Evolutionary conservation across 2,329 filamentous ascomycete genomes (phyloP).

Genomic region (Ascochyta fabae): DNA sequence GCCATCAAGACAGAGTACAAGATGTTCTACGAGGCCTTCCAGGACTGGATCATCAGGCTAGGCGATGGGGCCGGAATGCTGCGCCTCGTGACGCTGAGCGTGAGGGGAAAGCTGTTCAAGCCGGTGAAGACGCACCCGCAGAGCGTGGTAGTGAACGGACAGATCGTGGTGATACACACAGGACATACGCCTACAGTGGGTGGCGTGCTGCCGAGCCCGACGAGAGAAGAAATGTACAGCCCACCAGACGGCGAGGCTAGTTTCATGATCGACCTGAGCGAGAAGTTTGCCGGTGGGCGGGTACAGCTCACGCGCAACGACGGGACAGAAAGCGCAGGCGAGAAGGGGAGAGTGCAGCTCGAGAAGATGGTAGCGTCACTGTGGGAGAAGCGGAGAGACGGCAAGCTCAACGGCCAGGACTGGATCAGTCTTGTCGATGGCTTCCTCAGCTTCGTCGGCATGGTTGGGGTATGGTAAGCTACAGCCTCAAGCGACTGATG

Average conservation of each 20-base stretch:
- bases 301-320: constrained; percentile 45
- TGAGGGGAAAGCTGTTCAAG: constrained; percentile 44
- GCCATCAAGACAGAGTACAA: constrained; percentile 49
- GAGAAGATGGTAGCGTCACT: constrained; percentile 32
- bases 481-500: not conserved
- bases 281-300: constrained; percentile 41
- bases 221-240: constrained; percentile 31
- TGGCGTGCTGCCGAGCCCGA: constrained; percentile 15
- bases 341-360: constrained; percentile 32
- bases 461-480: constrained; percentile 25
- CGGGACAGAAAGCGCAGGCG: constrained; percentile 40
- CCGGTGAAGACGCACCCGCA: constrained; percentile 35
- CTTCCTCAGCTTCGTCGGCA: constrained; percentile 45
- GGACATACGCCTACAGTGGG: constrained; percentile 6
- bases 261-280: constrained; percentile 47
- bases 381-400: constrained; percentile 44
- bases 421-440: constrained; percentile 45
- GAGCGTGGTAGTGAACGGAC: constrained; percentile 28
- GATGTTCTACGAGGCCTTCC: constrained; percentile 51
- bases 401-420: constrained; percentile 42
- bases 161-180: constrained; percentile 28
- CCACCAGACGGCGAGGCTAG: constrained; percentile 48
- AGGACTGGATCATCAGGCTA: constrained; percentile 47
- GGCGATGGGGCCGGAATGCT: constrained; percentile 40
- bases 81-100: constrained; percentile 42